phyloP scores from a whole-genome alignment of 305 asterid species.

The Solanum aculeatissimum region DNA sequence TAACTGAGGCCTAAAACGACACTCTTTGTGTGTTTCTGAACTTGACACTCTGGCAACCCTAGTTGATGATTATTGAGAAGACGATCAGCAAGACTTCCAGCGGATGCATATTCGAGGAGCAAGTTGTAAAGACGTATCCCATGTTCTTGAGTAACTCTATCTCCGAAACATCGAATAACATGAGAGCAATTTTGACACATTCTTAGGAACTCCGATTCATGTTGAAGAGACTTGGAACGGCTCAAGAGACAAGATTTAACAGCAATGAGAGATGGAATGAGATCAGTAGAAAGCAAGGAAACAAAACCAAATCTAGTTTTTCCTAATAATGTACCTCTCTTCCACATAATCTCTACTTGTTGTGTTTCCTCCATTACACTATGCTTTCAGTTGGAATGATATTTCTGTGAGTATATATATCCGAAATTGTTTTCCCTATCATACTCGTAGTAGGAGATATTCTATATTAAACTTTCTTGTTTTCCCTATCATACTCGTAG shows the following conservation, averaged over 20 bases:
- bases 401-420: too few species aligned
- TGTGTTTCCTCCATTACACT: background rate
- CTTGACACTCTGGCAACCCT: background rate
- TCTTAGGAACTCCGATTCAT: background rate
- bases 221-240: background rate
- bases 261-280: background rate
- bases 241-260: background rate
- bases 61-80: background rate
- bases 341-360: background rate
- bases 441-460: too few species aligned
- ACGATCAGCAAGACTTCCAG: background rate
- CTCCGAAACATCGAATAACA: background rate
- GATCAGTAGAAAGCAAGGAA: background rate
- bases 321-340: background rate
- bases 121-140: background rate
- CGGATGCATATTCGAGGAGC: background rate
- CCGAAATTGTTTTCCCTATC: too few species aligned
- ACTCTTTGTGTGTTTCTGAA: background rate
- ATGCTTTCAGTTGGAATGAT: too few species aligned
- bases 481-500: too few species aligned
- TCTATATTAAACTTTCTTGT: too few species aligned
- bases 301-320: background rate
- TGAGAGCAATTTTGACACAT: background rate
- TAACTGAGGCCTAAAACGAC: background rate
- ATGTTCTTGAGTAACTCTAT: background rate